phyloP scores from a whole-genome alignment of 768 basidiomycete species.

The Rhizopogon roseolus region DNA sequence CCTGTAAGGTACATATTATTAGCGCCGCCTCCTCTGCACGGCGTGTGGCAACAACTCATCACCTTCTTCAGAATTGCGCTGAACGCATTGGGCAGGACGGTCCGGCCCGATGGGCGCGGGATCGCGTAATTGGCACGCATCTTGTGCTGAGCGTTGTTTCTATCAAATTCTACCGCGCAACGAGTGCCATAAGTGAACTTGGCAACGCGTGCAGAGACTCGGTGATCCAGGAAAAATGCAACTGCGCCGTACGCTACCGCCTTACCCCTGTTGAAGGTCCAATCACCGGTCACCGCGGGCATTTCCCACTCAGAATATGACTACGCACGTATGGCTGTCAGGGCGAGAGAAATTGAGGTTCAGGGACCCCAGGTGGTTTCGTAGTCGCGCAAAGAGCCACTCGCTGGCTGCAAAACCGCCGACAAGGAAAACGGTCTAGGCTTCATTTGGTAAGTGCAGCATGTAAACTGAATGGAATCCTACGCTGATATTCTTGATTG shows the following conservation, averaged over 20 bases:
- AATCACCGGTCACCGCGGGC: neutral
- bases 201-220: constrained; percentile 33
- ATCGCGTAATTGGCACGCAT: constrained; percentile 20
- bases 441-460: constrained; percentile 3
- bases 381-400: constrained; percentile 34
- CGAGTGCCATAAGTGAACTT: constrained; percentile 35
- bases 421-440: constrained; percentile 36
- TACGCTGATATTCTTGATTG: constrained; percentile 19
- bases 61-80: constrained; percentile 27
- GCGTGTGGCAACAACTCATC: neutral
- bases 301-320: neutral
- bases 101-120: constrained; percentile 28
- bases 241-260: constrained; percentile 43
- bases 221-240: constrained; percentile 39
- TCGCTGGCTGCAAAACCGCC: constrained; percentile 42
- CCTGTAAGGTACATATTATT: constrained; percentile 10
- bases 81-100: constrained; percentile 27
- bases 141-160: constrained; percentile 23
- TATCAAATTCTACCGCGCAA: constrained; percentile 25
- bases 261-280: constrained; percentile 30
- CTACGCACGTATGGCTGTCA: constrained; percentile 44
- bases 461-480: neutral
- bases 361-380: constrained; percentile 25
- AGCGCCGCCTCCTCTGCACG: neutral
- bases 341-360: constrained; percentile 42